Evolutionary conservation across 1,139 yeast species (phyloP).

Genomic region (Kurtzmaniella quercitrusa): DNA sequence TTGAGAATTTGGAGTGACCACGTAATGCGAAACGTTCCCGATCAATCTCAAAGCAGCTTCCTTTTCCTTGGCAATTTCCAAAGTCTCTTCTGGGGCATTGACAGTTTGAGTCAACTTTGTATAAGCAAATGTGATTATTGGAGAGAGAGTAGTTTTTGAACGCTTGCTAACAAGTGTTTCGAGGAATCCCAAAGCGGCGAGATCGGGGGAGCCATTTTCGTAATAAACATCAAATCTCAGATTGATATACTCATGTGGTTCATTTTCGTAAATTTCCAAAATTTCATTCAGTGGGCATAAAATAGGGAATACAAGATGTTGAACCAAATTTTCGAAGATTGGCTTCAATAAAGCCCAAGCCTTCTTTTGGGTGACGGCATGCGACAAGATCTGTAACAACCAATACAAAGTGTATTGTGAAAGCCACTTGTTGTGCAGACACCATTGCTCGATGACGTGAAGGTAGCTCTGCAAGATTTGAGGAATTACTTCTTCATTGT

Average conservation of each 20-base stretch:
- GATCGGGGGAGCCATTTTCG: conserved; percentile 58
- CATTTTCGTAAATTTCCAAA: conserved; percentile 76
- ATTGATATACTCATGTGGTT: conserved; percentile 89
- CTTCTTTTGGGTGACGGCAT: conserved; percentile 59
- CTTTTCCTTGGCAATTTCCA: conserved; percentile 63
- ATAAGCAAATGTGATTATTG: conserved; percentile 65
- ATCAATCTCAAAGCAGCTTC: conserved; percentile 81
- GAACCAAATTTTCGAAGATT: conserved; percentile 59
- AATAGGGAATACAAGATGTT: conserved; percentile 76
- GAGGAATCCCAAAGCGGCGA: conserved; percentile 61
- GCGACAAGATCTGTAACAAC: conserved; percentile 67
- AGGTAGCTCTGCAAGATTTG: conserved; percentile 64
- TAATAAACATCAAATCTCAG: conserved; percentile 67
- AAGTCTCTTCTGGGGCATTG: conserved; percentile 27
- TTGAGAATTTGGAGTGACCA: conserved; percentile 56
- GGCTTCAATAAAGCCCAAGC: conserved; percentile 74
- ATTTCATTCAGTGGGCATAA: conserved; percentile 68
- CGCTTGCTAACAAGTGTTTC: conserved; percentile 67
- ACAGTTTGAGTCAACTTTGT: conserved; percentile 43
- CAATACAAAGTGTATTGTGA: conserved; percentile 64
- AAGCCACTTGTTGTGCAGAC: conserved; percentile 62
- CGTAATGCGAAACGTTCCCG: conserved; percentile 64
- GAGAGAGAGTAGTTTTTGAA: conserved; percentile 55
- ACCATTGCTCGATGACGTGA: conserved; percentile 70
- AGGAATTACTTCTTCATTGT: conserved; percentile 61